phyloP scores from a whole-genome alignment of 1,284 basidiomycete genomes.

The Mycena sp. region DNA sequence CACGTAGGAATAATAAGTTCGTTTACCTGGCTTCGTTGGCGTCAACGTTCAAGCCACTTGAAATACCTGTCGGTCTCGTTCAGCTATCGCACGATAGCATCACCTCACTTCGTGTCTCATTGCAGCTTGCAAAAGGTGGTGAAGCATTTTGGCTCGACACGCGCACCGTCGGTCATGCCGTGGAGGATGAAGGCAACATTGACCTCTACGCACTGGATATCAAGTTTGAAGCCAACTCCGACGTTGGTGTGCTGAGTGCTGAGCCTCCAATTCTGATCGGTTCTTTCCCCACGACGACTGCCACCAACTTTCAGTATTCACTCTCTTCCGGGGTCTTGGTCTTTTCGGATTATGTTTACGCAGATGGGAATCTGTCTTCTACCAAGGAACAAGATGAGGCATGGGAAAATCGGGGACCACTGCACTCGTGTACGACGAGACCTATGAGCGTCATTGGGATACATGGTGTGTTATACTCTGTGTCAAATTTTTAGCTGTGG shows the following conservation, averaged over 20 bases:
- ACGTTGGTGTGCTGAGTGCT: conserved; percentile 40
- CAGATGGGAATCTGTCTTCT: conserved; percentile 74
- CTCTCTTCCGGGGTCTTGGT: conserved; percentile 61
- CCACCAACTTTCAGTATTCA: conserved; percentile 76
- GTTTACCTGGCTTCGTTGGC: conserved; percentile 71
- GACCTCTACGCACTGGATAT: conserved; percentile 67
- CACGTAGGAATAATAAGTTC: conserved; percentile 70
- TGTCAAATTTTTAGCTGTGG: not conserved
- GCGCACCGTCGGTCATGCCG: conserved; percentile 73
- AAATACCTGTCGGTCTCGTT: conserved; percentile 59
- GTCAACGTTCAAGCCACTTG: conserved; percentile 54
- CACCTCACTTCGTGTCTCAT: not conserved
- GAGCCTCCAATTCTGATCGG: conserved; percentile 56
- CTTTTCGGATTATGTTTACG: conserved; percentile 59
- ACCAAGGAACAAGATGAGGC: conserved; percentile 74
- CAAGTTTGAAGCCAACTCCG: conserved; percentile 50
- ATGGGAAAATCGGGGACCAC: conserved; percentile 79
- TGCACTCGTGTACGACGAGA: conserved; percentile 81
- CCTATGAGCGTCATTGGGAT: conserved; percentile 89
- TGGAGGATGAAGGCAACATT: conserved; percentile 57
- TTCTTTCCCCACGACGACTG: conserved; percentile 71
- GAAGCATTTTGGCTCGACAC: conserved; percentile 81
- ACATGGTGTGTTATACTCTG: conserved; percentile 39
- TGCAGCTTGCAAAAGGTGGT: conserved; percentile 64
- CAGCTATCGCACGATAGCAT: not conserved